Base-by-base conservation (phyloP, 352 stramenopile species). In the Phytophthora cactorum region DNA sequence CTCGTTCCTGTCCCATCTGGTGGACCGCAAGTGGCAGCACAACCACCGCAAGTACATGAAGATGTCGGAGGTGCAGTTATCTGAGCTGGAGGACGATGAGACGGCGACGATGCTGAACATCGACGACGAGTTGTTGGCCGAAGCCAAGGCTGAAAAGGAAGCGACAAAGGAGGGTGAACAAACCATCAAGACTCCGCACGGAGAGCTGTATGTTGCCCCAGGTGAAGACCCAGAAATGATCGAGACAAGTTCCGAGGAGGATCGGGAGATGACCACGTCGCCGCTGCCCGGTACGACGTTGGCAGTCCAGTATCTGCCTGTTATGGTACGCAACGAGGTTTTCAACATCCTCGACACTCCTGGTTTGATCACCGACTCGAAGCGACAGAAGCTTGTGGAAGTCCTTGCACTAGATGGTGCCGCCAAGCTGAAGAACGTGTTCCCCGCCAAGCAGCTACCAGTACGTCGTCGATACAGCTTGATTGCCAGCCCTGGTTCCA, bases 261-360 rank as follows among this genome's bases (percentile, higher is more conserved):
- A 83, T 11, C 74, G 81, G 3, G 63, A 88, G 46, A 88, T 97
- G 75, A 98, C 92, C 14, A 97, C 89, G 12, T 97, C 91, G n/a
- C 84, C 84, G 27, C 75, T 98, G 14, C 93, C 93, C 3, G 93
- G 93, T 31, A 98, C 93, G 28, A 98, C 93, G 9, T 72, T 98
- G 44, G 92, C 86, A 4, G 86, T 94, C 22, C 87, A 92, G 63
- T 84, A 89, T 57, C 65, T 94, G 60, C 85, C 88, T 3, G 77
- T 96, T 4, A 89, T 94, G 38, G 77, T 88, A 31, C 86, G 85
- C 45, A 92, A 95, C 36, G 83, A 95, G 28, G 69, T 88, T 8
- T 95, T 89, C 68, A 92, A 95, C 65, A 84, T 93, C 39, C 63
- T 95, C 7, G 88, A 95, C 63, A 93, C 84, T 7, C 88, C 88